Evolutionary conservation across 768 basidiomycete species (phyloP), one percentile per base, ranked within the genome.

Genomic region (Termitomyces bulborhizus): DNA sequence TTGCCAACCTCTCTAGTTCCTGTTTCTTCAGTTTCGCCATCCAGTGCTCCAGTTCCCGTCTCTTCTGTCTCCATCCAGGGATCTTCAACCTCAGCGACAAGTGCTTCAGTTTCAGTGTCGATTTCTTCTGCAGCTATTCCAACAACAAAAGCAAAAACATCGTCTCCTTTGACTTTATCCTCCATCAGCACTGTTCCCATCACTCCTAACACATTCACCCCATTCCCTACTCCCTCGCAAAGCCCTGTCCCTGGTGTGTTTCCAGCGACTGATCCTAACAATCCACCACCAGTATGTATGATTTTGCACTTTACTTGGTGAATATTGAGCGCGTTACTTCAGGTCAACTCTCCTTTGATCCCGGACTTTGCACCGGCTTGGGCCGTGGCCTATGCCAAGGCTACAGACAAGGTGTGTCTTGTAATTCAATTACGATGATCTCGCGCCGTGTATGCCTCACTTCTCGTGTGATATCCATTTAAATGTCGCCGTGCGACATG

Each of bases 141-240:
- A 53, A n/a, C 47, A 8, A 31, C 55, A 50, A 32, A 47, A 2
- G 42, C 58, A 40, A 40, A 48, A 21, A 40, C 58, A 1, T 26
- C 55, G 24, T 49, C 45, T 24, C 48, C 57, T 37, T 52, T 49
- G 4, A 54, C 59, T 26, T 53, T 55, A 27, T 52, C 57, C 21
- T 49, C 41, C 21, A 55, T 55, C n/a, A 55, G 32, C 48, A 55
- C 48, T 3, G 42, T 56, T 40, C 50, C 59, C 18, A 55, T 62
- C 57, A 57, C 59, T 56, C 54, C 56, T 29, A 47, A 57, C 55
- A 58, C 61, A 40, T 65, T 88, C 73, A 68, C 76, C 12, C 77
- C 84, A 3, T 86, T 79, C 73, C 84, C 86, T 1, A 73, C 79
- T 13, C 84, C 87, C 15, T 77, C 81, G 0, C 76, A 82, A 52